Evolutionary conservation across 2,329 filamentous ascomycete genomes (phyloP), one percentile per base, ranked within the genome.

Genomic region (Cladosporium sp.): DNA sequence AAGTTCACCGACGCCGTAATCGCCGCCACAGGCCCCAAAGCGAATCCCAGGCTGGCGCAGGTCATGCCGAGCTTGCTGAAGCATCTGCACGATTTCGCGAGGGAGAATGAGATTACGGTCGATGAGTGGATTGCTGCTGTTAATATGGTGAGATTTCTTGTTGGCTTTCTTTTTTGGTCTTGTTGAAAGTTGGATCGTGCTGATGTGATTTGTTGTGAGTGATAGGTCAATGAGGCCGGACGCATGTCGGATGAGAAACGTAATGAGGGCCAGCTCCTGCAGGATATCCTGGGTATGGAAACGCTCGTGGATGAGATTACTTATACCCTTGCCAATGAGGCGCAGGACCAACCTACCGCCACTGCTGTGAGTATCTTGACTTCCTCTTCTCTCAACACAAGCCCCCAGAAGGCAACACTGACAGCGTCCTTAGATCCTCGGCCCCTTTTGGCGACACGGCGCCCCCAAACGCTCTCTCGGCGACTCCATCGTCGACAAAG

Each of bases 391-490:
- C 37, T 39, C 37, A 11, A 11, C 19, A 7, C 38, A 20, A 4
- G 13, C 20, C 13, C 17, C 18, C 15, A 17, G 38, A 8, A 30
- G 15, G 32, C 24, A n/a, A 20, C 17, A 13, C 17, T 22, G 15
- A 36, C 32, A 27, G 9, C 32, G 5, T 3, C 2, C 18, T 15
- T 11, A 43, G 36, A 89, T 95, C 57, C 79, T 95, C 0, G 89
- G 89, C 0, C 89, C 89, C 1, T 95, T 95, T 72, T 95, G 88
- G 80, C 80, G 88, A 5, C 77, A 82, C 38, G 79, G 90, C 58
- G 82, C 88, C 0, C 88, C 89, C 4, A 71, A 79, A 52, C 79
- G 84, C 41, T 70, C 81, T n/a, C 86, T 86, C 63, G 89, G 86
- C 43, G 79, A 76, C 40, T 83, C 75, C 60, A 88, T 93, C 55